Conservation (phyloP, 495 filamentous ascomycete genomes). For the Daldinia decipiens region DNA sequence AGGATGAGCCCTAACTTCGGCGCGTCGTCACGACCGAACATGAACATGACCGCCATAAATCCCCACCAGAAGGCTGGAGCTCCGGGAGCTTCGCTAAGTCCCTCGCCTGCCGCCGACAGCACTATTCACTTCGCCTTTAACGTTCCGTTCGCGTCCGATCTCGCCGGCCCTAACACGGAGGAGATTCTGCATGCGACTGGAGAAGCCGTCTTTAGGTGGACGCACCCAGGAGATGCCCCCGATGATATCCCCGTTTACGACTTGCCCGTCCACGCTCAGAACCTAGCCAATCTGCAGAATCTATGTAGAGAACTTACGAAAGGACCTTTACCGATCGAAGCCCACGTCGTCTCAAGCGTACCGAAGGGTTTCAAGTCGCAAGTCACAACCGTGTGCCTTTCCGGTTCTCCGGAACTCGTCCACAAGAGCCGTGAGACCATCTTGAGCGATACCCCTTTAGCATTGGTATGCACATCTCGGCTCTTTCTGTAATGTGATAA, state of each 20-base stretch:
- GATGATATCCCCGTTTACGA: conserved; percentile 85
- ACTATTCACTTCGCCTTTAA: conserved; percentile 86
- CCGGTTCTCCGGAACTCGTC: conserved; percentile 82
- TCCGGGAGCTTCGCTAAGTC: conserved; percentile 71
- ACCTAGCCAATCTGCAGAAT: conserved; percentile 78
- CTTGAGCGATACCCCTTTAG: conserved; percentile 85
- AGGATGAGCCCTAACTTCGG: conserved; percentile 84
- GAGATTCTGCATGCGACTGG: conserved; percentile 90
- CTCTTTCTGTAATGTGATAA: conserved; percentile 16
- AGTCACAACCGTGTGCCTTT: conserved; percentile 90
- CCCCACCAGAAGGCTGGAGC: conserved; percentile 72
- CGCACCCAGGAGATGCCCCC: conserved; percentile 84
- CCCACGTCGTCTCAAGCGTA: conserved; percentile 81
- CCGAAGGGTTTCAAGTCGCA: conserved; percentile 78
- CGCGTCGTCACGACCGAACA: conserved; percentile 76
- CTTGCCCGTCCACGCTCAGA: conserved; percentile 86
- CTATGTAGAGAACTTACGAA: conserved; percentile 80
- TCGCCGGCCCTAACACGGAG: conserved; percentile 88
- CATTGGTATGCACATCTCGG: conserved; percentile 71
- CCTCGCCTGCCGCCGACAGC: conserved; percentile 71
- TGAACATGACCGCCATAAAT: conserved; percentile 74
- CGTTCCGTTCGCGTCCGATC: conserved; percentile 90
- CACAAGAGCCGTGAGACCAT: conserved; percentile 85
- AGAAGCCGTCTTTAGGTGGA: conserved; percentile 87
- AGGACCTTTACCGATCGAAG: conserved; percentile 76